These are phyloP conservation scores for Ophiostoma tasmaniense DNA, from an alignment of 2,329 filamentous ascomycete species.

Conservation along the genomic window DNA sequence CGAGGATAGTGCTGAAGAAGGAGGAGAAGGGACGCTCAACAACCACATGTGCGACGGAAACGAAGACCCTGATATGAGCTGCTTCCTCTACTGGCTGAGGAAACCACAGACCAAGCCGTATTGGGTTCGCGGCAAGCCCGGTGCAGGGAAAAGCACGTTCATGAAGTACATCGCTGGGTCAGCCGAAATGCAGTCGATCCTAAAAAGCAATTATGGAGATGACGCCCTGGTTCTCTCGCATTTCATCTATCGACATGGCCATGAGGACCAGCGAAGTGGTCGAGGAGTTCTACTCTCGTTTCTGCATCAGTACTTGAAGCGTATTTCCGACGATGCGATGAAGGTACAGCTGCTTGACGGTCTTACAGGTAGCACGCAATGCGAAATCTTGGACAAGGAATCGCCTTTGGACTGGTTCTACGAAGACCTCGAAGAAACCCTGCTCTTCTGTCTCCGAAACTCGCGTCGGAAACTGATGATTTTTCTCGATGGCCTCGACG, in stretches of 20 bases:
- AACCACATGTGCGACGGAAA: background rate
- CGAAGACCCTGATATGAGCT: background rate
- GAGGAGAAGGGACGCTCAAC: background rate
- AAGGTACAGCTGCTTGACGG: background rate
- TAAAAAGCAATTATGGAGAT: background rate
- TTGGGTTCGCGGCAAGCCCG: background rate
- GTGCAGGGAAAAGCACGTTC: background rate
- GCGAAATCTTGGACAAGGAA: background rate
- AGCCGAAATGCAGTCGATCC: background rate
- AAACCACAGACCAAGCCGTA: background rate
- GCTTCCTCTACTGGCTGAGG: background rate
- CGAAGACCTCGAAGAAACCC: background rate
- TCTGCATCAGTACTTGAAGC: background rate
- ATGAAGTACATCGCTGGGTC: background rate
- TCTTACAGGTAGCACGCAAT: background rate
- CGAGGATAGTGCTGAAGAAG: background rate
- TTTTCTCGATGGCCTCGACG: background rate
- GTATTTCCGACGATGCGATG: background rate
- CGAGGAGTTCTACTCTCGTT: background rate
- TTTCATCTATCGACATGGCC: background rate
- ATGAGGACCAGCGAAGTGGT: background rate
- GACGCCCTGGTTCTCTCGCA: background rate
- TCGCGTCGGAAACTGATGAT: background rate
- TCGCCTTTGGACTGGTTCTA: background rate
- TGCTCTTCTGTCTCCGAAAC: background rate